These are phyloP conservation scores for Chlamydomonas reinhardtii DNA, from an alignment of 163 green algal species.

Conservation along the genomic window DNA sequence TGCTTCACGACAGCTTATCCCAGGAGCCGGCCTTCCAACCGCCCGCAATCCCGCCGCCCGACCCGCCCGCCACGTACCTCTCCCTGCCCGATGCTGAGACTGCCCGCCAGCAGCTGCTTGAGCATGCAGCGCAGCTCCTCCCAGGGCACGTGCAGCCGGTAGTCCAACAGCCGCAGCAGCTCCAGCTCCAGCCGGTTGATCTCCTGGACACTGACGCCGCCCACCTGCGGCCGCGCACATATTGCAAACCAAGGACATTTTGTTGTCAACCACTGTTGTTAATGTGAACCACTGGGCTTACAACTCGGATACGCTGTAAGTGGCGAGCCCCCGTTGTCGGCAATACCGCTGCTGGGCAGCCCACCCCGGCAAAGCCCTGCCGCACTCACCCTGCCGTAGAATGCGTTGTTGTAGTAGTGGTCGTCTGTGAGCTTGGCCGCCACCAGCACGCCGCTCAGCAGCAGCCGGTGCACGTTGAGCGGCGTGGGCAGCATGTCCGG, in stretches of 20 bases:
- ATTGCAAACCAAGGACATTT: too few relatives aligned
- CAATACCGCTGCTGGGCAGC: too few relatives aligned
- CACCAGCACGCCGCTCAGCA: constrained; percentile 78
- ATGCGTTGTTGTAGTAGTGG: constrained; percentile 85
- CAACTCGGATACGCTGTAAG: too few relatives aligned
- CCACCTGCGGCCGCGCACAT: constrained; percentile 48
- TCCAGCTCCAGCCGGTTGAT: constrained; percentile 86
- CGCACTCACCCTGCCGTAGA: constrained; percentile 77
- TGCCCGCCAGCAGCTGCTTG: constrained; percentile 49
- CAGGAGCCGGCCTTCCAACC: too few relatives aligned
- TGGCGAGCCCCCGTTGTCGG: too few relatives aligned
- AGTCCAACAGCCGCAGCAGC: constrained; percentile 83
- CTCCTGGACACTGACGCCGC: constrained; percentile 78
- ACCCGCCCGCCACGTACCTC: neutral
- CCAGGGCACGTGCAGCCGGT: constrained; percentile 65
- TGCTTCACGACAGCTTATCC: too few relatives aligned
- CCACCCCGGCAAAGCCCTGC: too few relatives aligned
- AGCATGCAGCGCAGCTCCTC: constrained; percentile 49
- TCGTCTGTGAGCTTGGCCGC: constrained; percentile 89
- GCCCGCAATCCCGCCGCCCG: too few relatives aligned
- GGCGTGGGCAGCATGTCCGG: constrained; percentile 61
- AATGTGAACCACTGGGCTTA: too few relatives aligned
- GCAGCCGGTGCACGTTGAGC: constrained; percentile 82
- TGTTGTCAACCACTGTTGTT: too few relatives aligned
- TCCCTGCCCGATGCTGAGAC: constrained; percentile 22